Base-by-base conservation (phyloP, 768 basidiomycete species). In the Calocybe gangraenosa region DNA sequence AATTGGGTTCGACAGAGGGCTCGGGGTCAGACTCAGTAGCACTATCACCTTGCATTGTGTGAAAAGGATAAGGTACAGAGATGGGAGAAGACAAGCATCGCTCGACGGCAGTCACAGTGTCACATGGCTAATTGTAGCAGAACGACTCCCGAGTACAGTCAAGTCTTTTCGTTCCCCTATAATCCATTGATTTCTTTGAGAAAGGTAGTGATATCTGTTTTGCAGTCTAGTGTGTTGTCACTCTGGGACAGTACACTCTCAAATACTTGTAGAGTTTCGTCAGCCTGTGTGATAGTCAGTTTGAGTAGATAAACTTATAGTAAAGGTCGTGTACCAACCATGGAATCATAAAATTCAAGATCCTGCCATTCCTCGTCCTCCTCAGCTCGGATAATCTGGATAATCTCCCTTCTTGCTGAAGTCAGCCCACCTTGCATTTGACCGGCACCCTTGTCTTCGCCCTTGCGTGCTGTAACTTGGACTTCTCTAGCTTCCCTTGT, bases 351-450 rank as follows among this genome's bases (percentile, higher is more conserved):
- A 59, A 82, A 90, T 39, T 81, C 71, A 18, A 88, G 67, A 37
- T 78, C 69, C 54, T 81, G 67, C 89, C 89, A 92, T 42, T 64
- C 65, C 57, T 89, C 89, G 42, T 90, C 88, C 55, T 89, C 85
- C 58, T 92, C 89, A 2, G 68, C 67, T 21, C 86, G 76, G 31
- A 90, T 80, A n/a, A 75, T 68, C 38, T 76, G 72, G 18, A 92
- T 62, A 76, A 92, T 88, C 52, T 92, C 89, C 55, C 87, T 74
- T 40, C 89, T 73, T 8, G 79, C 78, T 5, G 74, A 61, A 36
- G 89, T 87, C 42, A 91, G 63, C 0, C 85, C 82, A 8, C 85
- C 84, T 54, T 77, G 76, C n/a, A 63, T 60, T 33, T 68, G 64
- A 9, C 58, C 49, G n/a, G 63, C 64, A 3, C 71, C 69, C 50